Conservation (phyloP, 805 yeast genomes). For the Candida montana region DNA sequence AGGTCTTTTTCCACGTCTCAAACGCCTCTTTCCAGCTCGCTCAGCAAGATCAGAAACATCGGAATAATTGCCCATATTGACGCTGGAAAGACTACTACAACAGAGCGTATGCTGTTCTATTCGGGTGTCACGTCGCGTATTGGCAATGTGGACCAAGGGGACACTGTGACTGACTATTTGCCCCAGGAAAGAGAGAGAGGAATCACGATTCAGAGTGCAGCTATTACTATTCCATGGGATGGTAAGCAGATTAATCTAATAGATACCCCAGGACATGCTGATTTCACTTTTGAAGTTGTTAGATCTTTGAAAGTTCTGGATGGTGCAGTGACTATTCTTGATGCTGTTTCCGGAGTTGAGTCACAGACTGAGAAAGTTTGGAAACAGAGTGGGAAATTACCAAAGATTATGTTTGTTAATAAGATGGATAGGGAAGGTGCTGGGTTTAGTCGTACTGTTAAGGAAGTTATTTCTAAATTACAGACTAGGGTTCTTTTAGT, state of each 20-base stretch:
- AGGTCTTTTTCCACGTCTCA: background rate
- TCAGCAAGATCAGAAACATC: conserved; percentile 59
- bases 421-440: conserved; percentile 98
- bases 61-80: conserved; percentile 99
- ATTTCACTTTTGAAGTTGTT: conserved; percentile 91
- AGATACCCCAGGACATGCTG: conserved; percentile 98
- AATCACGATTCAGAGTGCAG: conserved; percentile 94
- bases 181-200: conserved; percentile 91
- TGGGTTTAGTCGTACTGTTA: conserved; percentile 85
- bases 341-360: conserved; percentile 97
- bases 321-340: conserved; percentile 89
- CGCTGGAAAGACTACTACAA: conserved; percentile 97
- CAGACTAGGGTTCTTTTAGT: conserved; percentile 68
- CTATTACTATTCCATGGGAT: conserved; percentile 87
- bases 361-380: conserved; percentile 98
- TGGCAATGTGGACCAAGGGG: conserved; percentile 95
- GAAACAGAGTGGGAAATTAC: conserved; percentile 78
- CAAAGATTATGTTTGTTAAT: conserved; percentile 76
- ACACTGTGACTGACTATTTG: conserved; percentile 88
- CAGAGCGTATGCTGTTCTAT: conserved; percentile 91
- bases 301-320: conserved; percentile 86
- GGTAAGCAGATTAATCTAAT: conserved; percentile 73
- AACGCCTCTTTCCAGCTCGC: background rate
- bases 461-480: conserved; percentile 72
- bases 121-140: conserved; percentile 74